Percentiles rank a stretch among this genome's conserved stretches.
These are phyloP conservation scores for Lipomyces oligophaga DNA, from an alignment of 805 yeast species.

Conservation along the genomic window DNA sequence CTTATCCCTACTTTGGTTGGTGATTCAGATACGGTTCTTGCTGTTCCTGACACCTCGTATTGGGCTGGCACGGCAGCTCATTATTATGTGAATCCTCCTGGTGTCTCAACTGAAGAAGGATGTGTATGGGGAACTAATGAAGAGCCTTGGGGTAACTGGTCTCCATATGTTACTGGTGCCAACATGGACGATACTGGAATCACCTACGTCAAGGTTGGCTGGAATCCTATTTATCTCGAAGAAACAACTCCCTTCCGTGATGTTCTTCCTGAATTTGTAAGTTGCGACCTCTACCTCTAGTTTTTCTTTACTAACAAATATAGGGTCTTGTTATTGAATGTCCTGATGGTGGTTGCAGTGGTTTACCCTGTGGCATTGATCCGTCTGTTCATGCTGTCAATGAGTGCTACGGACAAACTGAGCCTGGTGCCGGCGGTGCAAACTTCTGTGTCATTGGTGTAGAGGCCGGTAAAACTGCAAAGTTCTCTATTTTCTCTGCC, in stretches of 20 bases:
- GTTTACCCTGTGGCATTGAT: constrained; percentile 78
- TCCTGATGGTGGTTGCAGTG: constrained; percentile 65
- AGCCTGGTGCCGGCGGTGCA: constrained; percentile 61
- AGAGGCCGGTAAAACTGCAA: constrained; percentile 56
- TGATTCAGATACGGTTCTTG: constrained; percentile 53
- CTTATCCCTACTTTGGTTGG: constrained; percentile 73
- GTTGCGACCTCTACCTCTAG: not conserved
- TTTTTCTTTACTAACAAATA: constrained; percentile 43
- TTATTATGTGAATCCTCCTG: constrained; percentile 80
- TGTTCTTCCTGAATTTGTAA: constrained; percentile 30
- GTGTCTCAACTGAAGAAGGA: constrained; percentile 68
- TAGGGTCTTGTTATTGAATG: constrained; percentile 75
- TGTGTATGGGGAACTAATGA: constrained; percentile 77
- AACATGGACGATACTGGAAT: constrained; percentile 62
- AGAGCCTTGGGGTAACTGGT: constrained; percentile 81
- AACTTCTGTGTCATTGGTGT: constrained; percentile 85
- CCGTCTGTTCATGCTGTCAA: constrained; percentile 63
- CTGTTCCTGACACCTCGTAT: constrained; percentile 75
- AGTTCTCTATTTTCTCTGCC: constrained; percentile 60
- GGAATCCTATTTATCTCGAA: constrained; percentile 84
- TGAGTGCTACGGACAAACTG: constrained; percentile 45
- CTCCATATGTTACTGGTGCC: constrained; percentile 91
- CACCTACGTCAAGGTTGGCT: constrained; percentile 80
- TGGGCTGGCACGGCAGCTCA: constrained; percentile 68
- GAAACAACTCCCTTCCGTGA: constrained; percentile 51